Evolutionary conservation across 2,329 filamentous ascomycete genomes (phyloP), one percentile per base, ranked within the genome.

Genomic region (Mollisiaceae sp.): DNA sequence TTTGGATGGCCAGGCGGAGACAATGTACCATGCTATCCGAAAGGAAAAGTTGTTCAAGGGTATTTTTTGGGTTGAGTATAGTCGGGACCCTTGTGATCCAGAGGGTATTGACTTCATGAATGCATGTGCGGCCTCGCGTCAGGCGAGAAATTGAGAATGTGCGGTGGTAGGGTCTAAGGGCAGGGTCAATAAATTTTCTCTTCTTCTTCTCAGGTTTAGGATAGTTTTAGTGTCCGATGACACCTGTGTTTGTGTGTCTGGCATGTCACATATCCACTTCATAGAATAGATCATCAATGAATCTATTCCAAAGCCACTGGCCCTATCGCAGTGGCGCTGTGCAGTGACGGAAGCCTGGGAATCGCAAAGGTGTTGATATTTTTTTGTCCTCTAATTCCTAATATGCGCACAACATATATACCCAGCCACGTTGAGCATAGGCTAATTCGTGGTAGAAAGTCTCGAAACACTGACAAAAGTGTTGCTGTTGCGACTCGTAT

Each of bases 51-150:
- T n/a, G 8, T 57, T 57, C 36, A 20, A 57, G 36, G 22, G 41
- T 15, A 60, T 43, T 12, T 63, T 58, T 32, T 24, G 2, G 15
- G 55, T 70, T 41, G 45, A 57, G 22, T 71, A 66, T 54, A 62
- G 27, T 45, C 66, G 27, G 18, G 69, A 71, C 62, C 69, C 69
- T 15, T 70, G 69, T 32, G 47, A 45, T 43, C 38, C 50, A 32
- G 50, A 54, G 15, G 27, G 27, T 32, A 32, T 32, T 6, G 27
- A 32, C 27, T 32, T 32, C 27, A 32, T 32, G 27, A 32, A 32
- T 6, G 27, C 27, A 32, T 6, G 27, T 32, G 27, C 27, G 27
- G 27, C 27, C 27, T 32, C 27, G 6, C 27, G 27, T 6, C 27
- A 32, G 27, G 27, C 27, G 27, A 32, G 41, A 15, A 43, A 15